Conservation (phyloP, 2,329 filamentous ascomycete species). For the Knufia petricola region DNA sequence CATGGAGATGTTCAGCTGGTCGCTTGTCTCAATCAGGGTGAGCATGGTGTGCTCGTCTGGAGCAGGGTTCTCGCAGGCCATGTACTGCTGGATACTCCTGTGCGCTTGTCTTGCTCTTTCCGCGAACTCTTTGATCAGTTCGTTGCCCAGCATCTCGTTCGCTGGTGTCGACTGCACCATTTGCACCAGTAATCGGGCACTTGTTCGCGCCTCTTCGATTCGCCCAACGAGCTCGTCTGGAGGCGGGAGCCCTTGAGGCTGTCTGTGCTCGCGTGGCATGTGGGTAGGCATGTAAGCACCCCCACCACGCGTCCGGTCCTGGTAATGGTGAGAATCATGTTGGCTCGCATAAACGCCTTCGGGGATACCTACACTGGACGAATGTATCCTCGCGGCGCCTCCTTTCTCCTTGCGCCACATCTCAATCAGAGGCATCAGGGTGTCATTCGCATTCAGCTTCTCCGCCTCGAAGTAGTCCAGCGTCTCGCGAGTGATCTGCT, state of each 20-base stretch:
- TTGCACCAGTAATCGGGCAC: constrained; percentile 84
- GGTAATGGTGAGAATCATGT: constrained; percentile 11
- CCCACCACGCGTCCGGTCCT: constrained; percentile 12
- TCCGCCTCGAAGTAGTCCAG: constrained; percentile 66
- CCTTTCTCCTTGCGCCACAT: constrained; percentile 91
- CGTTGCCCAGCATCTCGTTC: constrained; percentile 65
- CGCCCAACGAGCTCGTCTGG: constrained; percentile 70
- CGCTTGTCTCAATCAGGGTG: constrained; percentile 86
- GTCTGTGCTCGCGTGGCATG: constrained; percentile 39
- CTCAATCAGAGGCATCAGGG: constrained; percentile 57
- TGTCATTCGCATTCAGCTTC: constrained; percentile 61
- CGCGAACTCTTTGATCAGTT: constrained; percentile 86
- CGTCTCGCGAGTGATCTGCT: constrained; percentile 80
- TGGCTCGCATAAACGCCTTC: constrained; percentile 5
- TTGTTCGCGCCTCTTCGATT: constrained; percentile 82
- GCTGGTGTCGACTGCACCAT: constrained; percentile 77
- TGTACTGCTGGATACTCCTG: constrained; percentile 75
- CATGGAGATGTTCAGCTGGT: constrained; percentile 72
- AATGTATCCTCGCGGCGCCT: constrained; percentile 31
- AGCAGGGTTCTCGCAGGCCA: constrained; percentile 64
- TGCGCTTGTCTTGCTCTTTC: constrained; percentile 75
- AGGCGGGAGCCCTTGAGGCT: constrained; percentile 42
- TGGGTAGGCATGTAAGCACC: constrained; percentile 13
- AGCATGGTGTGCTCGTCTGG: constrained; percentile 93
- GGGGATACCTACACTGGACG: constrained; percentile 11